Conservation (phyloP, 2,329 filamentous ascomycete species). For the Hymenoscyphus occultus region DNA sequence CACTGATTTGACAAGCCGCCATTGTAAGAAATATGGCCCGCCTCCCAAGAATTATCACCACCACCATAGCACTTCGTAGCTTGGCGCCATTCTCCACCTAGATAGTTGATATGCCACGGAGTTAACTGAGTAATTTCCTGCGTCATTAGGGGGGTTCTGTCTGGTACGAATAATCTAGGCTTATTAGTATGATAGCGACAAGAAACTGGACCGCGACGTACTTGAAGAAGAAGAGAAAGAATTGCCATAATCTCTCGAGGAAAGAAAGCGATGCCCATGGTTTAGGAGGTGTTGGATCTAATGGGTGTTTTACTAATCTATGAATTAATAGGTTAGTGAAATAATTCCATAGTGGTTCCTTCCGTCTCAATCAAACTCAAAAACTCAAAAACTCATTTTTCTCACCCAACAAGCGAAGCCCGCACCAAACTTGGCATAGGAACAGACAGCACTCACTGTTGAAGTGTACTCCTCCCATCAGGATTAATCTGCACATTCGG, state of each 20-base stretch:
- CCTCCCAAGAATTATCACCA: slow-evolving; percentile 49
- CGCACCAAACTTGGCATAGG: neutral
- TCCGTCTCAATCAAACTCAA: no score
- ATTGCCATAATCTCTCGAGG: slow-evolving; percentile 6
- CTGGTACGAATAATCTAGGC: neutral
- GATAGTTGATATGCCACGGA: slow-evolving; percentile 55
- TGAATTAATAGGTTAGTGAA: slow-evolving; percentile 1
- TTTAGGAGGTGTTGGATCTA: neutral
- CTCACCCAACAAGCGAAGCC: neutral
- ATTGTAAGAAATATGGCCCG: slow-evolving; percentile 52
- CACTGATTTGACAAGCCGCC: slow-evolving; percentile 51
- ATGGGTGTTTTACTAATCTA: slow-evolving; percentile 25
- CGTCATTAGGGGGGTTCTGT: neutral
- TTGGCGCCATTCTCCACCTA: slow-evolving; percentile 46
- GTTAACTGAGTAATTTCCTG: slow-evolving; percentile 41
- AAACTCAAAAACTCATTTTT: neutral
- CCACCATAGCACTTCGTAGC: slow-evolving; percentile 52
- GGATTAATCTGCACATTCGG: slow-evolving; percentile 51
- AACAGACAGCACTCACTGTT: slow-evolving; percentile 41
- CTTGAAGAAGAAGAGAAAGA: slow-evolving; percentile 7
- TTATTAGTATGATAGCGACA: neutral
- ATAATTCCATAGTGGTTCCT: neutral
- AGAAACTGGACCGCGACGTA: neutral
- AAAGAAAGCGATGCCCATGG: neutral
- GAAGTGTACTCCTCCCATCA: slow-evolving; percentile 44